Evolutionary conservation across 1,284 basidiomycete species (phyloP), one percentile per base, ranked within the genome.

Genomic region (Moesziomyces globuligerus): DNA sequence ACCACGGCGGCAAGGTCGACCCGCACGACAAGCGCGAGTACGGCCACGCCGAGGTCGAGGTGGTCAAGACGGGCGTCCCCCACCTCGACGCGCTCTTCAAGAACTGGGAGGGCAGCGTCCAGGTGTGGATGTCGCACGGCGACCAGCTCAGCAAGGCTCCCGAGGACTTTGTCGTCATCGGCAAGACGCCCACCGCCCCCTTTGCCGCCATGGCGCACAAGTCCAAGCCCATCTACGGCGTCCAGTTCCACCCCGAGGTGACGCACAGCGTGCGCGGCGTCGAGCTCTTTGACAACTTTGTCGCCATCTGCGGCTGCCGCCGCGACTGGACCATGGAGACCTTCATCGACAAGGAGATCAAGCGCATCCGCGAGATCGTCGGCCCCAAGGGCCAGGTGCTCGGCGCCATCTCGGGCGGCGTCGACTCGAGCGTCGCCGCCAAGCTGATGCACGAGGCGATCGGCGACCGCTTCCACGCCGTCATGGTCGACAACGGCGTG

Each of bases 111-210:
- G 87, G 90, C 24, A 89, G 91, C 72, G 89, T 75, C 17, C 57
- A 95, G 91, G 95, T 98, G 36, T 98, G 96, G 96, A 98, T 98
- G 96, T 97, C 94, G 32, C 96, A 98, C 83, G 95, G 95, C 20
- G 96, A 98, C 84, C 93, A 97, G 78, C 87, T 98, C 45, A 90
- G 89, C 32, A 87, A 87, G 55, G 86, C 91, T 8, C 96, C 96
- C 20, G 85, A 89, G 0, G 85, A 90, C 76, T 99, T 98, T 84
- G 89, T 92, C 79, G 88, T 92, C 72, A 91, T 98, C 72, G 96
- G 93, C 7, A 87, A 87, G 55, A 99, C 96, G 1, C 85, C 87
- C 26, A 91, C 90, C 1, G 94, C 95, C 1, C 95, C 95, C 0
- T 98, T 87, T 81, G 94, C 94, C 7, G 94, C 94, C 7, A 89